A percentile compares a stretch with the other conserved stretches of the same genome.
phyloP scores from a whole-genome alignment of 257 asterid genomes.

The Agastache rugosa region DNA sequence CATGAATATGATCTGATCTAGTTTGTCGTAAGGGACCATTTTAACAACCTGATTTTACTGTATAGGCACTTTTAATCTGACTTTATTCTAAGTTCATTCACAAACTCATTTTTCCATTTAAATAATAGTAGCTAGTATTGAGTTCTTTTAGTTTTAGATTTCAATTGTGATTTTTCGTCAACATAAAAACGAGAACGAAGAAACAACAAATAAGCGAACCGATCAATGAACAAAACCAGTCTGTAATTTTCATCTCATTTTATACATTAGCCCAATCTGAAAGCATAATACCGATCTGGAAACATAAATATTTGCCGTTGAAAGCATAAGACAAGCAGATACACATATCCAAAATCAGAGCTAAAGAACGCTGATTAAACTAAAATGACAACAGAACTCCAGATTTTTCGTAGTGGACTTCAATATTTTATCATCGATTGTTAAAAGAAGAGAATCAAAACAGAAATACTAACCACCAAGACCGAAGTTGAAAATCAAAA shows the following conservation, averaged over 20 bases:
- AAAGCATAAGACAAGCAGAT: background rate
- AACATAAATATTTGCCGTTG: background rate
- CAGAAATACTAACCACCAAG: slow-evolving; percentile 59
- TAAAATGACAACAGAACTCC: slow-evolving; percentile 17
- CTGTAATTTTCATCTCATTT: slow-evolving; percentile 2
- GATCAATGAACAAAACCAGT: slow-evolving; percentile 9
- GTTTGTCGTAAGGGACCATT: slow-evolving; percentile 17
- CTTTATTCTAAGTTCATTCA: too few relatives aligned
- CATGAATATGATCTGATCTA: slow-evolving; percentile 23
- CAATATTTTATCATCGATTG: background rate
- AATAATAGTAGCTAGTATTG: too few relatives aligned
- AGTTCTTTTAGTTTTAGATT: too few relatives aligned
- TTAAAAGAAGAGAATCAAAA: background rate
- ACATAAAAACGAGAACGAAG: too few relatives aligned
- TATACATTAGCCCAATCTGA: background rate
- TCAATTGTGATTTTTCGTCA: too few relatives aligned
- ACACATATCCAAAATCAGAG: slow-evolving; percentile 1
- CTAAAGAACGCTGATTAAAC: background rate
- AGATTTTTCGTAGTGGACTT: background rate
- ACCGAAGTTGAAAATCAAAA: slow-evolving; percentile 66
- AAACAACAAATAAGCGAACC: background rate
- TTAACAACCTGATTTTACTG: too few relatives aligned
- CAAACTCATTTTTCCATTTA: too few relatives aligned
- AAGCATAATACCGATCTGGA: background rate
- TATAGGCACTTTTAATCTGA: too few relatives aligned